These are phyloP conservation scores for Galerina sulciceps DNA, from an alignment of 768 basidiomycete species.

Conservation along the genomic window DNA sequence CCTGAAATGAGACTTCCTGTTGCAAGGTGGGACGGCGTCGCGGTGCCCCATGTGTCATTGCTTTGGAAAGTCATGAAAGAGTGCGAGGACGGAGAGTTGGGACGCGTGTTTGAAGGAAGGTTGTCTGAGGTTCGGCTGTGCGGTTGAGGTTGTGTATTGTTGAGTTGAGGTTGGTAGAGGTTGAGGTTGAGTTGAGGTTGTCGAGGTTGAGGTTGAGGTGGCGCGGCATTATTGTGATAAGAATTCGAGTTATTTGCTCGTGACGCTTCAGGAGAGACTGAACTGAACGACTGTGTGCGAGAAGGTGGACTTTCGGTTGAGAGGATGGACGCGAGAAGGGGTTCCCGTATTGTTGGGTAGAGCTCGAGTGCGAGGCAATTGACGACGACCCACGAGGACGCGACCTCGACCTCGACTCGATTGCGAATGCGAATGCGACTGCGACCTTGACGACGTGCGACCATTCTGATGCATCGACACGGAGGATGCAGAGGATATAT, in stretches of 20 bases:
- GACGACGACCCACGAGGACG: not conserved
- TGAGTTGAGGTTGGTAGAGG: no score
- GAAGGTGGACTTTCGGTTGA: not conserved
- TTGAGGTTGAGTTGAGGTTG: not conserved
- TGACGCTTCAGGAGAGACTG: not conserved
- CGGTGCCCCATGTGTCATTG: conserved; percentile 21
- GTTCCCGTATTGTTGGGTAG: conserved; percentile 1
- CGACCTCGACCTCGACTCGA: conserved; percentile 10
- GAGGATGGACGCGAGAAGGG: conserved; percentile 15
- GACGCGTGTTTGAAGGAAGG: not conserved
- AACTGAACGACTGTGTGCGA: not conserved
- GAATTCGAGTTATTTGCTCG: not conserved
- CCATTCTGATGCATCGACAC: not conserved
- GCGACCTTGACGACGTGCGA: conserved; percentile 11
- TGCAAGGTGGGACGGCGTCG: conserved; percentile 12
- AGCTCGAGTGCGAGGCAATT: not conserved
- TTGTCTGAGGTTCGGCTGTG: not conserved
- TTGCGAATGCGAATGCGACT: conserved; percentile 2
- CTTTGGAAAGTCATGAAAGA: conserved; percentile 1
- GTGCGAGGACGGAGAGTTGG: not conserved
- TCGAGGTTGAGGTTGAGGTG: not conserved
- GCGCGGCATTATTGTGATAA: not conserved
- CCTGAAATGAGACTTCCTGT: conserved; percentile 22
- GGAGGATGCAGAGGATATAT: conserved; percentile 13
- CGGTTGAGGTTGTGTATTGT: not conserved